These are phyloP conservation scores for Bruguiera gymnorhiza DNA, from an alignment of 345 rosid genomes.

Conservation along the genomic window DNA sequence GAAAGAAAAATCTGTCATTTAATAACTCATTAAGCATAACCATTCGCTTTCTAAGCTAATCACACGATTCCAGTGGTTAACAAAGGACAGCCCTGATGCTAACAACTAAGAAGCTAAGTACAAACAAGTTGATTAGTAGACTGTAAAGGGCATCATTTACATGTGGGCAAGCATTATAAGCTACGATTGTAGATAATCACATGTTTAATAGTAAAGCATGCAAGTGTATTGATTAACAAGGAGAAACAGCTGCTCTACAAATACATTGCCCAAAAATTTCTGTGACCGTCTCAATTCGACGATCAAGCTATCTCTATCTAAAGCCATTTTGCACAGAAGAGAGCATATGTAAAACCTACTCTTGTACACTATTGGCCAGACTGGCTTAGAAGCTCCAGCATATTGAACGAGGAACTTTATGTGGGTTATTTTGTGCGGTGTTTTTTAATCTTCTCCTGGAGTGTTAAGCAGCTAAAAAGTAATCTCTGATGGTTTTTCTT, in stretches of 20 bases:
- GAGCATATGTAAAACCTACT: neutral
- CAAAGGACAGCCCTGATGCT: no score
- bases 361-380: no score
- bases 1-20: no score
- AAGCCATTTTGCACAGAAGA: neutral
- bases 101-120: neutral
- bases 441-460: neutral
- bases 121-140: neutral
- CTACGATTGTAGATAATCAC: neutral
- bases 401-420: no score
- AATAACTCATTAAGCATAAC: no score
- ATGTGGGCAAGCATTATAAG: neutral
- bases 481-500: slow-evolving; percentile 84
- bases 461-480: slow-evolving; percentile 51
- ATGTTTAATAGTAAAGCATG: neutral
- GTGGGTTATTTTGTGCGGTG: no score
- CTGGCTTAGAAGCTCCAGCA: no score
- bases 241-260: neutral
- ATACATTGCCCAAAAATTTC: neutral
- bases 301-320: no score
- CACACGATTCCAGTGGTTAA: no score
- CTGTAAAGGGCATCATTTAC: neutral
- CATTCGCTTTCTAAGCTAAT: no score
- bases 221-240: neutral
- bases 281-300: no score